Evolutionary conservation across 441 rosid genomes (phyloP), one percentile per base, ranked within the genome.

Genomic region (Pelargonium fulgidum): DNA sequence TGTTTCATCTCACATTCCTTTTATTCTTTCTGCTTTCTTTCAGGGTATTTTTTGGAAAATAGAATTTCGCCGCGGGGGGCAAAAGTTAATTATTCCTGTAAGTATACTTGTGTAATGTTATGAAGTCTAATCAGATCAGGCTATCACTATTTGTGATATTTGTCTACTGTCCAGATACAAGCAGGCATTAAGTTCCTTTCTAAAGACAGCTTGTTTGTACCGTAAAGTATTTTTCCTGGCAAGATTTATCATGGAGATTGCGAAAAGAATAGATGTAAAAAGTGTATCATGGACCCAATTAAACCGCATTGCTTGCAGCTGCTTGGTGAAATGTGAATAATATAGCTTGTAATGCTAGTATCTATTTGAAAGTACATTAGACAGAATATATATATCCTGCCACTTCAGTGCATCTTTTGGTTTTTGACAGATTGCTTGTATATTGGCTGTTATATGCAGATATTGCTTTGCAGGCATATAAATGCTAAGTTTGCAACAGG

Each of bases 21-120:
- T 14, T 5, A 7, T 66, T 48, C 36, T n/a, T 78, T 72, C 16
- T 61, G 70, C 76, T 62, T 74, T 9, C 76, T 76, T 67, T 63
- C 85, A 91, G 99, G 98, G 99, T 70, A 76, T 90, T 66, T 85
- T 81, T 73, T 94, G 98, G 99, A 92, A 81, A 81, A 78, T 94
- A 74, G 99, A 94, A 81, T 82, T 87, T 78, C 92, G 72, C 66
- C 94, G 91, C 50, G 92, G 94, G 41, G 87, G 89, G 68, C 99
- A 94, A 76, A 94, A 90, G 83, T 80, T 92, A 76, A 81, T 87
- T 74, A 75, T 94, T 77, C 99, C 96, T 13, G 98, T 94, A 81
- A 84, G 99, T 61, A 68, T 66, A 73, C 62, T 56, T 19, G 2
- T 56, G 62, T 16, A 56, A 19, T 19, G 9, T 17, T 17, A 19